Evolutionary conservation across 2,329 filamentous ascomycete genomes (phyloP).

Genomic region (Exophiala mesophila): DNA sequence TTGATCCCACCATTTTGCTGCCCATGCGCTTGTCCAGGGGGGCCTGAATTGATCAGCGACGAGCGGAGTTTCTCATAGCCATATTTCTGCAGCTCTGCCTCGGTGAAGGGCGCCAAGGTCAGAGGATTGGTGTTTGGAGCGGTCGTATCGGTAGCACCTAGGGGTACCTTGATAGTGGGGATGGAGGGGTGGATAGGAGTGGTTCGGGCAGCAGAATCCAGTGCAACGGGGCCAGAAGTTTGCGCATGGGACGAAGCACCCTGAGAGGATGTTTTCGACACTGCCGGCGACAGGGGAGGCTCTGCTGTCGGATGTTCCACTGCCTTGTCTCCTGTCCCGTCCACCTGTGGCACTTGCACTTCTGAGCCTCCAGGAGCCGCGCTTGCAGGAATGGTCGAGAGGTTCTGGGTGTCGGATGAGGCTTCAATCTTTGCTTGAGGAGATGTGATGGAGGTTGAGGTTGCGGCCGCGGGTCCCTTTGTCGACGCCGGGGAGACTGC

Average conservation of each 20-base stretch:
- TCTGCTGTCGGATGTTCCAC: background rate
- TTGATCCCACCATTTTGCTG: slow-evolving; percentile 2
- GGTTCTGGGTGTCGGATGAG: no score
- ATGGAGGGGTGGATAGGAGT: slow-evolving; percentile 23
- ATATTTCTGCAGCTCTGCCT: slow-evolving; percentile 19
- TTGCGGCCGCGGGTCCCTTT: no score
- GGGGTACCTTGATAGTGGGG: slow-evolving; percentile 15
- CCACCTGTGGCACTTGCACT: background rate
- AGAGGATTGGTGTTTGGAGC: slow-evolving; percentile 18
- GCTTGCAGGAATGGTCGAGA: no score
- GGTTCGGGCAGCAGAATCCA: slow-evolving; percentile 20
- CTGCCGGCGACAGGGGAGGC: background rate
- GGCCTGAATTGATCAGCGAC: background rate
- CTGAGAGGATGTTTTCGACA: background rate
- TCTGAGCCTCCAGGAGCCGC: background rate
- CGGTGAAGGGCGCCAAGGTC: slow-evolving; percentile 23
- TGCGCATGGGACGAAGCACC: background rate
- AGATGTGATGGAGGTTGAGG: no score
- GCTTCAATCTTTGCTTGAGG: no score
- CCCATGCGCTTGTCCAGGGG: slow-evolving; percentile 1
- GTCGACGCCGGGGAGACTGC: background rate
- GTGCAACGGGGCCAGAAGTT: slow-evolving; percentile 11
- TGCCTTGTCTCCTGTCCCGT: background rate
- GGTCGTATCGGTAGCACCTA: slow-evolving; percentile 3
- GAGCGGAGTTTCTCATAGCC: slow-evolving; percentile 20